Conservation (phyloP, 805 yeast genomes). For the Yamadazyma ubonensis region DNA sequence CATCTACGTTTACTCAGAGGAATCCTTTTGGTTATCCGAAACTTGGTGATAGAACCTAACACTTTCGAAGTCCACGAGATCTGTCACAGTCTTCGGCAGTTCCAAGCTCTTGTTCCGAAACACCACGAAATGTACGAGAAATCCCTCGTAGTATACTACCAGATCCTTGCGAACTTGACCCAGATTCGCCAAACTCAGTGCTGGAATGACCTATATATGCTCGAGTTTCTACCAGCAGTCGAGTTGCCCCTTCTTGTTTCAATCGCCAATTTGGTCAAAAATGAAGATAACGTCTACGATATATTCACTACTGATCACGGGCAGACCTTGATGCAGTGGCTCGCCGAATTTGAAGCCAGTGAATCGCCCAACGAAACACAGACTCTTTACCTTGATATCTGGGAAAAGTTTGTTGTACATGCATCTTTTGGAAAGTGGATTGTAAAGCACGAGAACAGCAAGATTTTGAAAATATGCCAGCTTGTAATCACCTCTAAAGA, state of each 20-base stretch:
- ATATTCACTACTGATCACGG: conserved; percentile 13
- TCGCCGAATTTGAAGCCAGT: conserved; percentile 7
- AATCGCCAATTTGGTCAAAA: conserved; percentile 8
- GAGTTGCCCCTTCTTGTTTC: conserved; percentile 6
- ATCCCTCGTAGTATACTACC: conserved; percentile 20
- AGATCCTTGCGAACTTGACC: conserved; percentile 25
- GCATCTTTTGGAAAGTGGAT: conserved; percentile 17
- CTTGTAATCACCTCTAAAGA: conserved; percentile 38
- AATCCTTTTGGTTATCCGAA: conserved; percentile 47
- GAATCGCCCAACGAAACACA: conserved; percentile 7
- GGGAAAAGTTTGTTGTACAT: conserved; percentile 9
- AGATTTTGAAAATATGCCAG: conserved; percentile 37
- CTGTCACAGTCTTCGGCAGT: conserved; percentile 4
- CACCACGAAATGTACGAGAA: conserved; percentile 15
- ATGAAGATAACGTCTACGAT: conserved; percentile 15
- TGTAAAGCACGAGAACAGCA: conserved; percentile 23
- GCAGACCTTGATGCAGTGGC: conserved; percentile 5
- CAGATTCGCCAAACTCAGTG: conserved; percentile 8
- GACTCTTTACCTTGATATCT: conserved; percentile 2
- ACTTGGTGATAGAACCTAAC: conserved; percentile 32
- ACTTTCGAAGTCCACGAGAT: conserved; percentile 10
- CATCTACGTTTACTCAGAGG: conserved; percentile 45
- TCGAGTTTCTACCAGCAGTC: conserved; percentile 13
- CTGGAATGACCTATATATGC: not conserved
- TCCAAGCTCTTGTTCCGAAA: not conserved